Percentiles rank a stretch among this genome's conserved stretches.
Conservation (phyloP, 139 green algal genomes). For the Chlamydomonas applanata region DNA sequence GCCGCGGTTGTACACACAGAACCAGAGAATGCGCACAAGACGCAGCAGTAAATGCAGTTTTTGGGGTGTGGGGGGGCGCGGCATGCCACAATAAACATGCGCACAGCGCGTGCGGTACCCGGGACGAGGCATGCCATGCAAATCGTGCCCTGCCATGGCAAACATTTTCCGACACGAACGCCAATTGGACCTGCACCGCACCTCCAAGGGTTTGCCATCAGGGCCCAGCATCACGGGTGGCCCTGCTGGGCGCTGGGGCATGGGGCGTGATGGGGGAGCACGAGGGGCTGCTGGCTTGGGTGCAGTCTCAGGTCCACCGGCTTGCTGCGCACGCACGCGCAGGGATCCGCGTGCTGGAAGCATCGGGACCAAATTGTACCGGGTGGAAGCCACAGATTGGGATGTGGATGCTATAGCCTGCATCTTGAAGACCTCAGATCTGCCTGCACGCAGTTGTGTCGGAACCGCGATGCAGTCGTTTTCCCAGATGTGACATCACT, state of each 20-base stretch:
- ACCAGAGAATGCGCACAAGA: too few species aligned
- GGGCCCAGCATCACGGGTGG: conserved; percentile 34
- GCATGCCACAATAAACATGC: too few species aligned
- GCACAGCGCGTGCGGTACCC: too few species aligned
- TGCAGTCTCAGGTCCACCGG: neutral
- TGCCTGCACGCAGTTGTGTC: too few species aligned
- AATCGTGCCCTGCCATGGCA: neutral
- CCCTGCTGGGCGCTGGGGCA: neutral
- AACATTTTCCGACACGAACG: neutral
- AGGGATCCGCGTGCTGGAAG: neutral
- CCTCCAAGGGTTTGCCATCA: conserved; percentile 42
- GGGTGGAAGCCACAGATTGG: too few species aligned
- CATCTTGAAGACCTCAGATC: too few species aligned
- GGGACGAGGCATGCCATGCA: neutral
- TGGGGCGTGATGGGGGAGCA: neutral
- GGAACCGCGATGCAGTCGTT: too few species aligned
- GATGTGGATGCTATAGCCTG: too few species aligned
- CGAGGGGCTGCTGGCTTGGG: neutral
- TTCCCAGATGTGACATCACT: too few species aligned
- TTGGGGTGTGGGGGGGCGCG: too few species aligned
- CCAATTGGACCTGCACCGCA: neutral
- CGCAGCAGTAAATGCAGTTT: too few species aligned
- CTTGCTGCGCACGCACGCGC: neutral
- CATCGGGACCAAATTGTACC: neutral
- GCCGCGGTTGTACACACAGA: too few species aligned